Conservation (phyloP, 306 rosid genomes). For the Cucurbita moschata region DNA sequence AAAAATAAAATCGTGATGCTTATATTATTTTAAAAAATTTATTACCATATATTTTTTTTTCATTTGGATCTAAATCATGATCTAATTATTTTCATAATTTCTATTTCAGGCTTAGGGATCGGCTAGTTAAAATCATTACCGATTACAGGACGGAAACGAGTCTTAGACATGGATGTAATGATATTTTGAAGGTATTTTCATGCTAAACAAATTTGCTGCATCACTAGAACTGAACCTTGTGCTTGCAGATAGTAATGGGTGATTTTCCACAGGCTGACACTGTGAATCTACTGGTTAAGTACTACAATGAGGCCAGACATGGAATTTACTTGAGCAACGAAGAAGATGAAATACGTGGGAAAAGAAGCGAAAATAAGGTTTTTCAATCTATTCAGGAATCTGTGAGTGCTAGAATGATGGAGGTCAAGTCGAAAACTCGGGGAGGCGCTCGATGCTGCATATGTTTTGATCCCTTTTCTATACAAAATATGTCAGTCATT, state of each 20-base stretch:
- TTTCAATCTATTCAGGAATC: slow-evolving; percentile 45
- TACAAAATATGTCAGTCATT: slow-evolving; percentile 63
- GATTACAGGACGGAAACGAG: slow-evolving; percentile 97
- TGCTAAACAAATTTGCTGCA: not conserved
- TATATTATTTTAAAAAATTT: not conserved
- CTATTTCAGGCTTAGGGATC: slow-evolving; percentile 72
- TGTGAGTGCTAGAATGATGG: slow-evolving; percentile 27
- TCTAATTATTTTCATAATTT: slow-evolving; percentile 1
- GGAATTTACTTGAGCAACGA: slow-evolving; percentile 68
- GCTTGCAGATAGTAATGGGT: slow-evolving; percentile 2
- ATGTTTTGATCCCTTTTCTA: slow-evolving; percentile 81
- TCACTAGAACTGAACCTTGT: not conserved
- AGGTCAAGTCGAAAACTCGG: slow-evolving; percentile 59
- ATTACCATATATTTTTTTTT: not conserved
- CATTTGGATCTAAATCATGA: not conserved
- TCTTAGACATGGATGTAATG: slow-evolving; percentile 91
- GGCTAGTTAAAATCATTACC: slow-evolving; percentile 78
- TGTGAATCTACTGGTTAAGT: slow-evolving; percentile 73
- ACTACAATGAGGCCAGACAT: slow-evolving; percentile 81
- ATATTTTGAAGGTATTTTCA: slow-evolving; percentile 67
- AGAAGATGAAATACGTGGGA: slow-evolving; percentile 50
- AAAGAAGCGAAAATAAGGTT: slow-evolving; percentile 29
- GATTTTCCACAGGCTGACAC: slow-evolving; percentile 59
- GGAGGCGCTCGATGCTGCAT: slow-evolving; percentile 98
- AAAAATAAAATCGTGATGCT: not conserved